These are phyloP conservation scores for Phialophora tarda DNA, from an alignment of 2,329 filamentous ascomycete species.

Conservation along the genomic window DNA sequence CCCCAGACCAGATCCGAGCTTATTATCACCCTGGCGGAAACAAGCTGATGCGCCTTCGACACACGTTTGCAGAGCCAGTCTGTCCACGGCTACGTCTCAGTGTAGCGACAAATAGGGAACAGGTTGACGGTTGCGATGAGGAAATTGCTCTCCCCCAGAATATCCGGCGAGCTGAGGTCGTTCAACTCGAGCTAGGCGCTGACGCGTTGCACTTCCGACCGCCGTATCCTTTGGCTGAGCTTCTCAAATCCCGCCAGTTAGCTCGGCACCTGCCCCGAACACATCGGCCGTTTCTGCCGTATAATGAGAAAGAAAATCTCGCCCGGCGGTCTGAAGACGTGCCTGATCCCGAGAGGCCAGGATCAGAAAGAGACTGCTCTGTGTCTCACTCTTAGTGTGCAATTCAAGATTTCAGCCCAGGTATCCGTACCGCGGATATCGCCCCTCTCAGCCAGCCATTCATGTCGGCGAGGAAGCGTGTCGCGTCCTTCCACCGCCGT, in stretches of 20 bases:
- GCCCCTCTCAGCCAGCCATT: constrained; percentile 23
- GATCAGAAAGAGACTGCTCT: constrained; percentile 9
- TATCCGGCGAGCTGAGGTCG: not conserved
- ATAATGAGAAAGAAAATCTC: constrained; percentile 7
- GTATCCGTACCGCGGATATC: constrained; percentile 11
- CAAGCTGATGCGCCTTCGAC: not conserved
- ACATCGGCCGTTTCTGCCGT: constrained; percentile 2
- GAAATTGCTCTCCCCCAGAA: not conserved
- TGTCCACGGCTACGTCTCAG: not conserved
- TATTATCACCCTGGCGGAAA: not conserved
- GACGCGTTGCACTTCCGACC: not conserved
- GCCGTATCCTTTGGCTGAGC: not conserved
- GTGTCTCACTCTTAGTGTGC: not conserved
- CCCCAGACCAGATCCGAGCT: too few species aligned
- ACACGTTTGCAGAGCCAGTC: not conserved
- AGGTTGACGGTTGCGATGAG: not conserved
- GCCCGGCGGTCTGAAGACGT: not conserved
- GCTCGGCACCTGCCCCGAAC: constrained; percentile 3
- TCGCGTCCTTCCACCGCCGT: constrained; percentile 32
- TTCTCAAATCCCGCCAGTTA: not conserved
- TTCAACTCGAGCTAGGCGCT: too few species aligned
- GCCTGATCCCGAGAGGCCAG: constrained; percentile 2
- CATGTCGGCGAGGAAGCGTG: constrained; percentile 12
- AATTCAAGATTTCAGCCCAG: constrained; percentile 2
- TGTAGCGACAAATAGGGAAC: not conserved